Base-by-base conservation (phyloP, 352 stramenopile genomes). In the Ochromonadaceae sp. region DNA sequence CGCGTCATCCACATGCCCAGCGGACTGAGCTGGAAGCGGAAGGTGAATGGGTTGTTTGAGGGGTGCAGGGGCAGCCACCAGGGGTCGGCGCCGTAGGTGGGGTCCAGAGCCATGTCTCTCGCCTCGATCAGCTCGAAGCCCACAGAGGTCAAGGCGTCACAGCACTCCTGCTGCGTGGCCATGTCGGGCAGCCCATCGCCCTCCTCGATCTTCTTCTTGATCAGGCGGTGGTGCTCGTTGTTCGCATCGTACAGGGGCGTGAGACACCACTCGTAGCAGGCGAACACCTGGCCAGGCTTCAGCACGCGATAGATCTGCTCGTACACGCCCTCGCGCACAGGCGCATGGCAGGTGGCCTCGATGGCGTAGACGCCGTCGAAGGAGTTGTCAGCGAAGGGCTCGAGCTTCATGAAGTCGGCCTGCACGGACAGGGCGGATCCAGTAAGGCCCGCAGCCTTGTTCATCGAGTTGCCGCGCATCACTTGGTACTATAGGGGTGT, bases 351-450 rank as follows among this genome's bases (percentile, higher is more conserved):
- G 32, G 82, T 89, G 12, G 83, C 81, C 68, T 91, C 82, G 69
- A 90, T 88, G 22, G 81, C 83, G 73, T 91, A 91, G 3, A 81
- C 82, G 15, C 55, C 81, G 71, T 91, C 81, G 60, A 88, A 90
- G 30, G 43, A 75, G 26, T 68, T 65, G 40, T 80, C 72, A 25
- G 79, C 69, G 72, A 90, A 90, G 7, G 78, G 80, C 7, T 30
- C 15, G 58, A 90, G 61, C 15, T 88, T 66, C 81, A 90, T 87
- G 65, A 90, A 91, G 67, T 90, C 80, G 38, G 78, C 80, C 70
- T 90, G 75, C 5, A 85, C 68, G 20, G 66, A 70, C 34, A 76
- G 63, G 41, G 70, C 28, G 57, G 25, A 15, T 67, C 57, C 3
- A 31, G 9, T 4, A 28, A 81, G 52, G 28, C 70, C 65, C 39